Evolutionary conservation across 2,329 filamentous ascomycete genomes (phyloP).

Genomic region (Teratosphaeria viscida): DNA sequence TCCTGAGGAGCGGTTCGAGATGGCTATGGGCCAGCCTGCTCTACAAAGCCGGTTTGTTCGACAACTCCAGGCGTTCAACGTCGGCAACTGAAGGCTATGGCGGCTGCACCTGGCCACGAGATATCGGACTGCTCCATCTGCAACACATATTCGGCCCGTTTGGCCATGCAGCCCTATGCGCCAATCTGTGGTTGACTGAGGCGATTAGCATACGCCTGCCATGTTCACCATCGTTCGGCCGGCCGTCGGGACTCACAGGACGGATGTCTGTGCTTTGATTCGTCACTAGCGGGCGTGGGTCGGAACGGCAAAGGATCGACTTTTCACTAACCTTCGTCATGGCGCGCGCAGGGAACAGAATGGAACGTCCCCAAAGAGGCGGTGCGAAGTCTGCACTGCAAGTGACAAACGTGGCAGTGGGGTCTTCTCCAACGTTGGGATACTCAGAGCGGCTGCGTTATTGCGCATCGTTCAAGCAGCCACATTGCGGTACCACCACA

Average conservation of each 20-base stretch:
- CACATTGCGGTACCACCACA: not conserved
- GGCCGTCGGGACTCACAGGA: not conserved
- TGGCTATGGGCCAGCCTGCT: not conserved
- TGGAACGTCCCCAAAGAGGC: not conserved
- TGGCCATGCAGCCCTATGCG: not conserved
- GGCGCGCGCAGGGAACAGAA: not conserved
- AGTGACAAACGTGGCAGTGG: not conserved
- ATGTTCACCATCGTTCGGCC: not conserved
- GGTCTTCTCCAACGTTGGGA: not conserved
- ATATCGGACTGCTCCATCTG: not conserved
- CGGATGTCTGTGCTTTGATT: not conserved
- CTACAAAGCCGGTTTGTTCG: not conserved
- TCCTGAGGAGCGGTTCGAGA: not conserved
- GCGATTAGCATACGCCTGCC: not conserved
- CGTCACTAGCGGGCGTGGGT: not conserved
- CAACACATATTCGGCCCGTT: not conserved
- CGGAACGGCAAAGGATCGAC: not conserved
- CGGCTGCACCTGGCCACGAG: not conserved
- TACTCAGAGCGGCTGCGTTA: not conserved
- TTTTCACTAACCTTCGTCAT: not conserved
- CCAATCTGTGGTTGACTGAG: not conserved
- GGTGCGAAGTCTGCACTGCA: not conserved
- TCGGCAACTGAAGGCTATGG: not conserved
- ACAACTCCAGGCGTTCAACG: not conserved
- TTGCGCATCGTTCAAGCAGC: not conserved